These are phyloP conservation scores for Wallacemonas sp. DNA, from an alignment of 208 protist genomes.

Conservation along the genomic window DNA sequence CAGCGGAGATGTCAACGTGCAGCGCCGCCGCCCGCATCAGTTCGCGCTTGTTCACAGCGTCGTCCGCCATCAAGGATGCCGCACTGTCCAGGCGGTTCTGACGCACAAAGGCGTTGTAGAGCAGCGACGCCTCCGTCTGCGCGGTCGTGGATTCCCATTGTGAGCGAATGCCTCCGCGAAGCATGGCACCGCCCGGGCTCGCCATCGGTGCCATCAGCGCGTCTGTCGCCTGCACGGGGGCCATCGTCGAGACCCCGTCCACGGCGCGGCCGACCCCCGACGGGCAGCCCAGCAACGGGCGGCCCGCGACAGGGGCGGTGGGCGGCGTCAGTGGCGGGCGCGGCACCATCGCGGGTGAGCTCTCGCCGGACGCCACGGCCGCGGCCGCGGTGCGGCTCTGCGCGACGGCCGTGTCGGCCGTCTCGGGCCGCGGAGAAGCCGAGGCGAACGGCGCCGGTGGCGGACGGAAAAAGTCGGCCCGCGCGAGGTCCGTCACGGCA, in stretches of 20 bases:
- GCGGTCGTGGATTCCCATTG: constrained; percentile 29
- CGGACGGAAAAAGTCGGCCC: constrained; percentile 18
- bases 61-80: constrained; percentile 2
- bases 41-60: background rate
- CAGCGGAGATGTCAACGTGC: background rate
- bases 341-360: background rate
- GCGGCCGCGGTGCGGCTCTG: background rate
- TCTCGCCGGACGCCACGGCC: background rate
- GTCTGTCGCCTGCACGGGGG: no score
- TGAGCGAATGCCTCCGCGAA: constrained; percentile 48
- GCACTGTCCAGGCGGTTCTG: constrained; percentile 17
- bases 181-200: background rate
- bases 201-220: no score
- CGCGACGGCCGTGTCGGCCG: background rate
- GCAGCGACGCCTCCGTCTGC: constrained; percentile 33
- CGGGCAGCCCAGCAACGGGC: background rate
- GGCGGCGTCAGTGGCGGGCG: background rate
- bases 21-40: background rate
- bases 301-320: background rate
- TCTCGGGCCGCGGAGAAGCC: background rate
- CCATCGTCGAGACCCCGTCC: background rate
- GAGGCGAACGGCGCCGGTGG: background rate
- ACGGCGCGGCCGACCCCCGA: background rate
- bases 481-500: constrained; percentile 15
- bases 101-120: constrained; percentile 38